A percentile compares a stretch with the other conserved stretches of the same genome.
phyloP scores from a whole-genome alignment of 2,329 filamentous ascomycete species.

The Pseudonectria foliicola region DNA sequence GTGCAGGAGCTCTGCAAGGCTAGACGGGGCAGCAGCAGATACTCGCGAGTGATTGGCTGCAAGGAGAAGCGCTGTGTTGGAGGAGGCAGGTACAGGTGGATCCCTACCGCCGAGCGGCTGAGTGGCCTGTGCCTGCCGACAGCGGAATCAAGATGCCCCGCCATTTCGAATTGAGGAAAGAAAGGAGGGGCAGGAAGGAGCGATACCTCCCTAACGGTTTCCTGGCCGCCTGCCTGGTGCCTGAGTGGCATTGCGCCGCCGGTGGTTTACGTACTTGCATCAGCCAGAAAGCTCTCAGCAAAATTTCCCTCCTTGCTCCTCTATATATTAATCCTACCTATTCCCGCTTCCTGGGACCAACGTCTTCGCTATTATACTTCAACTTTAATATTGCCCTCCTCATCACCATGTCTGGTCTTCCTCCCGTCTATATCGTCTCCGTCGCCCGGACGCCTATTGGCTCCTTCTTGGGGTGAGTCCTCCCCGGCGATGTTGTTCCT shows the following conservation, averaged over 20 bases:
- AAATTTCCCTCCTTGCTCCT: constrained; percentile 8
- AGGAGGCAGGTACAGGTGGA: constrained; percentile 16
- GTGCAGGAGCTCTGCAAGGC: constrained; percentile 13
- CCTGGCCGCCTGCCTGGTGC: background rate
- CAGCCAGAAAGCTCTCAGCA: constrained; percentile 4
- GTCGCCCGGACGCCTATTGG: constrained; percentile 85
- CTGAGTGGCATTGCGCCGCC: constrained; percentile 1
- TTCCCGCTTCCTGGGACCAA: constrained; percentile 2
- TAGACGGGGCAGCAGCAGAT: background rate
- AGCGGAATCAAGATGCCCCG: constrained; percentile 21
- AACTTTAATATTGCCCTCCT: constrained; percentile 6
- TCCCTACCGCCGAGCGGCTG: constrained; percentile 6
- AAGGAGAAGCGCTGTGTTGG: background rate
- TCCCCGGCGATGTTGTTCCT: background rate
- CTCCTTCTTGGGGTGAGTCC: constrained; percentile 77
- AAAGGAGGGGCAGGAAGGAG: constrained; percentile 1
- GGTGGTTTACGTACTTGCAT: background rate
- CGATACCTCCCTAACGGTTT: constrained; percentile 1
- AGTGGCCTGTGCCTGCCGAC: constrained; percentile 15
- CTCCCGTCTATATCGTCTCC: constrained; percentile 93
- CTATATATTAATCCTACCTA: constrained; percentile 7
- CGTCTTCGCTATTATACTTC: constrained; percentile 5
- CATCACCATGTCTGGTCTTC: constrained; percentile 65
- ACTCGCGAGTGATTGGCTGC: constrained; percentile 2
- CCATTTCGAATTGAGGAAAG: constrained; percentile 4